These are phyloP conservation scores for Trichosporon sp. DNA, from an alignment of 1,284 basidiomycete species.

Conservation along the genomic window DNA sequence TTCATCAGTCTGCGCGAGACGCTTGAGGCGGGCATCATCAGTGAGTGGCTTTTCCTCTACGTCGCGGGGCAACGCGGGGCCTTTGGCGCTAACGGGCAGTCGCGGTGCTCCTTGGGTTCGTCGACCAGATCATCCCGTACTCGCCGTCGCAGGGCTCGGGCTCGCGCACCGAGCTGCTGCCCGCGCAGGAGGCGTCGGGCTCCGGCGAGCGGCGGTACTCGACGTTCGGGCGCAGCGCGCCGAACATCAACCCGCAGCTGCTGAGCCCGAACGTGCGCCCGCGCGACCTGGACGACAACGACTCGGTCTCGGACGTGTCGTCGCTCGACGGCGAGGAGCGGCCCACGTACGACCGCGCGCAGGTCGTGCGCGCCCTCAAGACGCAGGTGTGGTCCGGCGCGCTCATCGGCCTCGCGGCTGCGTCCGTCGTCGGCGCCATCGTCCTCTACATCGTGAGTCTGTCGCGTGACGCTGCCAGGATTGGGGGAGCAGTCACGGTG, in stretches of 20 bases:
- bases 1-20: constrained; percentile 87
- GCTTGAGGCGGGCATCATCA: constrained; percentile 80
- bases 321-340: not conserved
- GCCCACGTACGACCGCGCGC: constrained; percentile 10
- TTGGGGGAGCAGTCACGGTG: not conserved
- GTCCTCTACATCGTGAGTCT: constrained; percentile 50
- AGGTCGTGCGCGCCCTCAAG: constrained; percentile 29
- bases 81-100: too few relatives aligned
- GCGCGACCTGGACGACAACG: constrained; percentile 15
- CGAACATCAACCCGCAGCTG: constrained; percentile 17
- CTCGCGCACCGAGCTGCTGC: constrained; percentile 14
- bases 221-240: constrained; percentile 11
- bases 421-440: constrained; percentile 59
- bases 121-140: constrained; percentile 63
- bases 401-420: constrained; percentile 62
- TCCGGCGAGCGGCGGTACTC: constrained; percentile 6
- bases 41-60: constrained; percentile 42
- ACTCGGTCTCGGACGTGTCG: constrained; percentile 1
- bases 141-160: not conserved
- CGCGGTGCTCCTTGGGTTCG: constrained; percentile 76
- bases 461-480: not conserved
- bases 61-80: not conserved
- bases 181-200: not conserved
- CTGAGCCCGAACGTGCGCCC: constrained; percentile 13
- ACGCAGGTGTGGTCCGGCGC: constrained; percentile 71